These are phyloP conservation scores for Dissophora globulifera DNA, from an alignment of 192 early-diverging fungal species.

Conservation along the genomic window DNA sequence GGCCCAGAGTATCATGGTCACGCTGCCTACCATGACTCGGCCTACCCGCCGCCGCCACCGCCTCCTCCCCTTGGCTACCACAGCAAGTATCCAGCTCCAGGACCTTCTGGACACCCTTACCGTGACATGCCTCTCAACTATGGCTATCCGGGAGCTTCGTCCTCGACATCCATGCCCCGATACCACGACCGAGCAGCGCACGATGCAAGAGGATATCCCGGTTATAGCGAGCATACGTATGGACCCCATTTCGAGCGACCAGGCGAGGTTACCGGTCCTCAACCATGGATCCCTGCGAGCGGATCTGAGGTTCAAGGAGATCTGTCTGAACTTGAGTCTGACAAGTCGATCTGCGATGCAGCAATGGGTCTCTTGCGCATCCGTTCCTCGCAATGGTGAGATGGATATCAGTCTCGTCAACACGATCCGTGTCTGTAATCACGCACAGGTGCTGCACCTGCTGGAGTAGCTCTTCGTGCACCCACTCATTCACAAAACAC, in stretches of 20 bases:
- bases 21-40: background rate
- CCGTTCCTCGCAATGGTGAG: conserved; percentile 26
- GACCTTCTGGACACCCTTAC: conserved; percentile 9
- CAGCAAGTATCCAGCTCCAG: conserved; percentile 7
- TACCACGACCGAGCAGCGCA: conserved; percentile 6
- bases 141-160: conserved; percentile 3
- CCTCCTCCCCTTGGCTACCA: conserved; percentile 12
- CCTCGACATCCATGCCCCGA: conserved; percentile 4
- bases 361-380: conserved; percentile 35
- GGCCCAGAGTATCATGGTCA: conserved; percentile 10
- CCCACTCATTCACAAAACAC: too few relatives aligned
- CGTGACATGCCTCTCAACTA: conserved; percentile 8
- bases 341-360: conserved; percentile 45
- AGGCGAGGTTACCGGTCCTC: conserved; percentile 12
- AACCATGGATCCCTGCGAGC: background rate
- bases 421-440: too few relatives aligned
- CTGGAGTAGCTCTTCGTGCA: too few relatives aligned
- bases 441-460: too few relatives aligned
- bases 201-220: background rate
- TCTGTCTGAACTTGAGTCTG: conserved; percentile 8
- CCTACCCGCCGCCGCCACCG: conserved; percentile 12
- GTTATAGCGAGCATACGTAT: background rate
- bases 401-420: too few relatives aligned
- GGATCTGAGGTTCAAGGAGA: conserved; percentile 9
- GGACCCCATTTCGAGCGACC: background rate